These are phyloP conservation scores for Dryas integrifolia DNA, from an alignment of 331 rosid genomes.

Conservation along the genomic window DNA sequence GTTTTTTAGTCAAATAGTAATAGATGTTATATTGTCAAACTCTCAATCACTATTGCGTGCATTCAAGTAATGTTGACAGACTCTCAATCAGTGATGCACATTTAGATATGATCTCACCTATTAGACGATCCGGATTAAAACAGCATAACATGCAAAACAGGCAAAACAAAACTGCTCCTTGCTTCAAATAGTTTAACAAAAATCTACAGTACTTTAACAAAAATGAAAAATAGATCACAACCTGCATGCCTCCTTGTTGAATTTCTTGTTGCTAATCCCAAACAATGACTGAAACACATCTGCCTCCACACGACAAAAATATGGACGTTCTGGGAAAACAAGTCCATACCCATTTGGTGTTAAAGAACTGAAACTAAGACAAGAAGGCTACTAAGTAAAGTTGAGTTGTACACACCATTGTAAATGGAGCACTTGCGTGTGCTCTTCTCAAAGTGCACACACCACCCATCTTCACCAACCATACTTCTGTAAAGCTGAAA, in stretches of 20 bases:
- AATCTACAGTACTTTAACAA: neutral
- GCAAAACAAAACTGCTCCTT: no score
- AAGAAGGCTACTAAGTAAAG: neutral
- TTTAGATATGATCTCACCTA: no score
- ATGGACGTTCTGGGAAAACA: slow-evolving; percentile 69
- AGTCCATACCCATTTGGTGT: neutral
- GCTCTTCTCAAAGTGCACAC: slow-evolving; percentile 64
- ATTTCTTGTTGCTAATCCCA: slow-evolving; percentile 54
- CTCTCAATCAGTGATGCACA: no score
- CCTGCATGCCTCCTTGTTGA: slow-evolving; percentile 94
- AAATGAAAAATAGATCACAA: slow-evolving; percentile 23
- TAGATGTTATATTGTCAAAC: no score
- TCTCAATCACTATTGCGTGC: no score
- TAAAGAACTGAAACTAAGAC: neutral
- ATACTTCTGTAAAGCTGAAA: slow-evolving; percentile 81
- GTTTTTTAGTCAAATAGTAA: no score
- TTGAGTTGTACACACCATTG: slow-evolving; percentile 37
- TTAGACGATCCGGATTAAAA: no score
- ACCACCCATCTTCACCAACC: slow-evolving; percentile 88
- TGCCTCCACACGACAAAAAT: slow-evolving; percentile 83
- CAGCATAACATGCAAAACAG: no score
- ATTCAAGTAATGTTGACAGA: no score
- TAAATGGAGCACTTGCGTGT: slow-evolving; percentile 77
- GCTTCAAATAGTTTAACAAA: no score
- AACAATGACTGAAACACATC: slow-evolving; percentile 59